A percentile compares a stretch with the other conserved stretches of the same genome.
Evolutionary conservation across 345 rosid genomes (phyloP).

Genomic region (Lepidium didymum): DNA sequence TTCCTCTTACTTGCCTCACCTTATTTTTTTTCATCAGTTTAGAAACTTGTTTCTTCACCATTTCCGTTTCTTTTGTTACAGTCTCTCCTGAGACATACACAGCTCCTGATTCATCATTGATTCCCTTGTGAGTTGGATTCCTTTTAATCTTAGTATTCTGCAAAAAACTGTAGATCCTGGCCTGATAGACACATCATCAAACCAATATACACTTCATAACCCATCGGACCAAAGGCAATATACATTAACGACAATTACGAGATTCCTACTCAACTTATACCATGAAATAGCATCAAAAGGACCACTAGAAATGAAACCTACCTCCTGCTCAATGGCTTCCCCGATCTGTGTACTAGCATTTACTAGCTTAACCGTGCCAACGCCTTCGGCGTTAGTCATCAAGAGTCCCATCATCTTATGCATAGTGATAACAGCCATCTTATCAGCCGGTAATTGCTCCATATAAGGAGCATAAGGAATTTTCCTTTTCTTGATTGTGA

Average conservation of each 20-base stretch:
- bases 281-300: neutral
- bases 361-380: conserved; percentile 60
- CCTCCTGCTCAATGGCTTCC: conserved; percentile 96
- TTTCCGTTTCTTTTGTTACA: conserved; percentile 41
- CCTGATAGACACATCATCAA: conserved; percentile 38
- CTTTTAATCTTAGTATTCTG: conserved; percentile 59
- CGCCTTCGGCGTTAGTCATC: conserved; percentile 55
- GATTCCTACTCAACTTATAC: neutral
- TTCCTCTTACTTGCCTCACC: conserved; percentile 43
- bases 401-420: conserved; percentile 82
- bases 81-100: conserved; percentile 26
- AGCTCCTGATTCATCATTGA: conserved; percentile 33
- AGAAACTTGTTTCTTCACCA: conserved; percentile 51
- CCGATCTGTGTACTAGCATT: conserved; percentile 78
- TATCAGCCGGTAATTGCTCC: conserved; percentile 59
- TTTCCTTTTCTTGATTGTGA: conserved; percentile 33
- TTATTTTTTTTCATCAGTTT: conserved; percentile 62
- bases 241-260: neutral
- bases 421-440: conserved; percentile 95
- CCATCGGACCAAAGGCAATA: neutral
- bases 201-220: neutral
- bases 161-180: conserved; percentile 59
- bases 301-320: conserved; percentile 12
- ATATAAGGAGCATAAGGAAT: conserved; percentile 45
- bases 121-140: conserved; percentile 21